phyloP scores from a whole-genome alignment of 108 stramenopile genomes.

The Schizochytrium sp. region DNA sequence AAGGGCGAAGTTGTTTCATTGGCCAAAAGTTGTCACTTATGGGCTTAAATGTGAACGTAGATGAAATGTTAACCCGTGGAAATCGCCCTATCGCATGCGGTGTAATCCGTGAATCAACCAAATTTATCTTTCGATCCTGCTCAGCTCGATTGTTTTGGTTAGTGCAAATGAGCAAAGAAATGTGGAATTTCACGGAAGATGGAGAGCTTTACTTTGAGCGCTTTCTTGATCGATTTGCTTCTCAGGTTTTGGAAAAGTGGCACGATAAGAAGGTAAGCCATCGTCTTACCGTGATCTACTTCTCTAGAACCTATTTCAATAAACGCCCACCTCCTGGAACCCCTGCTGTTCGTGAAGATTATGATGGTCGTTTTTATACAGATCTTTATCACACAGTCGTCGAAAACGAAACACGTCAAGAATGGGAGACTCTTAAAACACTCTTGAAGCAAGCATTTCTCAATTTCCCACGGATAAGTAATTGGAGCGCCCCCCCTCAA shows the following conservation, averaged over 20 bases:
- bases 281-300: constrained; percentile 52
- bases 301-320: constrained; percentile 57
- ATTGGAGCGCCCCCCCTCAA: constrained; percentile 79
- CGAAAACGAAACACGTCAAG: constrained; percentile 87
- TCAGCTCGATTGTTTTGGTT: constrained; percentile 94
- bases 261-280: constrained; percentile 79
- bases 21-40: constrained; percentile 47
- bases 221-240: constrained; percentile 87
- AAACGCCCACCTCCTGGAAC: constrained; percentile 31
- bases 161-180: constrained; percentile 93
- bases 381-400: constrained; percentile 91
- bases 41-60: constrained; percentile 20
- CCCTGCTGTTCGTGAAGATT: constrained; percentile 53
- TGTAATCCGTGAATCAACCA: constrained; percentile 37
- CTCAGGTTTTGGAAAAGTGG: constrained; percentile 86
- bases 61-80: constrained; percentile 52
- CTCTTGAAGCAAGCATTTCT: constrained; percentile 88
- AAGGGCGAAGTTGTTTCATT: constrained; percentile 33
- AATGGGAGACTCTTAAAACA: constrained; percentile 83
- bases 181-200: constrained; percentile 90
- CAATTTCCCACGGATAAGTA: constrained; percentile 83
- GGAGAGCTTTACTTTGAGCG: constrained; percentile 75
- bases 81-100: constrained; percentile 42
- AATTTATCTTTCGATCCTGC: constrained; percentile 90
- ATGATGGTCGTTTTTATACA: constrained; percentile 58